Evolutionary conservation across 805 yeast genomes (phyloP), one percentile per base, ranked within the genome.

Genomic region (Kazachstania kunashirensis): DNA sequence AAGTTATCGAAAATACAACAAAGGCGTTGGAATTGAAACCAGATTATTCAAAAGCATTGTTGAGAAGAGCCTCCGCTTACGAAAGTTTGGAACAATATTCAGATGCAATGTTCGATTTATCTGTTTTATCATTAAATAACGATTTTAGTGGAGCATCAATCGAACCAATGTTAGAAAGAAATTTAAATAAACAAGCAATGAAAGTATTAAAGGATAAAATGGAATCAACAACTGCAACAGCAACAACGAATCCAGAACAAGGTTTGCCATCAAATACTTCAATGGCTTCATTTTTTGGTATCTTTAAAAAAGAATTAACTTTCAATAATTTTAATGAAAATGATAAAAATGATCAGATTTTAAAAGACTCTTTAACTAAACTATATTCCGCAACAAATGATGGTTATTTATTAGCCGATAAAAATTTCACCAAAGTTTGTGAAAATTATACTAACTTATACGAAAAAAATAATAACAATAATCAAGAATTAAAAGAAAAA

Each of bases 61-160:
- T 84, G 52, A 84, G 99, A 65, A 81, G 98, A 63, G 96, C 96
- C 24, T 75, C 79, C 47, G 94, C 96, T 23, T 80, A 81, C 59
- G 98, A 92, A 66, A 73, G 75, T 46, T 62, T 85, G 44, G 94
- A 76, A 50, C 67, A 71, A 46, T 86, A 73, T 62, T 73, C 76
- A 31, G 94, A 88, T 41, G 88, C 98, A 31, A 79, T 85, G 75
- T 77, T 79, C 61, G 98, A 92, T 63, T 73, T 83, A 59, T 88
- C 96, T 37, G 86, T 94, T 2, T 73, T 88, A 50, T 79, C 95
- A 34, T 73, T 92, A 41, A 75, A 77, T 57, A 92, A 92, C 40
- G 92, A 92, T 29, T 79, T 83, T 63, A 75, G 74, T 55, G 83
- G 84, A 57, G 77, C 78, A 53, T 70, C 83, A 17, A 71, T 82